Evolutionary conservation across 495 filamentous ascomycete species (phyloP), one percentile per base, ranked within the genome.

Genomic region (Clavariopsis aquatica): DNA sequence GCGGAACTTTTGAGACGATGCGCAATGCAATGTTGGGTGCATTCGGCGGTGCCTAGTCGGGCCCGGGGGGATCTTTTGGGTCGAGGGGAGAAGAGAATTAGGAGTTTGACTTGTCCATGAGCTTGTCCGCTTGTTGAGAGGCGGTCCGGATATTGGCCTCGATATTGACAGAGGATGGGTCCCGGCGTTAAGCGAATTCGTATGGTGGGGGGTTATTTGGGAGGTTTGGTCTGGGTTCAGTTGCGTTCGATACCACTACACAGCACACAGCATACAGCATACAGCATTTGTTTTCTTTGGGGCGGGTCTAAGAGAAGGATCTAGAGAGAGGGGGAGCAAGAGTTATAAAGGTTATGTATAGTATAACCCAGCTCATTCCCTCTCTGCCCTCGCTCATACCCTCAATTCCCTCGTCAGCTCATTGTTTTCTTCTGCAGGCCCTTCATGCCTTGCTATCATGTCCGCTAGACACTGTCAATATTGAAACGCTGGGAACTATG

Each of bases 61-160:
- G 8, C 67, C 19, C 0, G 68, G 23, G 58, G 47, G 4, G 49
- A 70, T 45, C 15, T 66, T 22, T n/a, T 69, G 26, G 62, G 57
- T 27, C 41, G 43, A 12, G 60, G 52, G 13, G 62, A 58, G 43
- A 53, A 36, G 68, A 70, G 68, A 31, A 31, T 6, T 1, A 58
- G 68, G 54, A 70, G 68, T 45, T 60, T 70, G 63, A 70, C 63
- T 2, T 70, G 63, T 49, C 68, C 67, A 24, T 70, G 57, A 66
- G 31, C 31, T 34, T 12, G n/a, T n/a, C n/a, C n/a, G n/a, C n/a
- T n/a, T n/a, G n/a, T n/a, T n/a, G n/a, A n/a, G n/a, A n/a, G n/a
- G n/a, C n/a, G n/a, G n/a, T 64, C 24, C 20, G 0, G 19, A 20
- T 9, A 23, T 31, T 6, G 9, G 28, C 17, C 0, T 34, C 17